Evolutionary conservation across 805 yeast genomes (phyloP).

Genomic region (Kodamaea laetipori): DNA sequence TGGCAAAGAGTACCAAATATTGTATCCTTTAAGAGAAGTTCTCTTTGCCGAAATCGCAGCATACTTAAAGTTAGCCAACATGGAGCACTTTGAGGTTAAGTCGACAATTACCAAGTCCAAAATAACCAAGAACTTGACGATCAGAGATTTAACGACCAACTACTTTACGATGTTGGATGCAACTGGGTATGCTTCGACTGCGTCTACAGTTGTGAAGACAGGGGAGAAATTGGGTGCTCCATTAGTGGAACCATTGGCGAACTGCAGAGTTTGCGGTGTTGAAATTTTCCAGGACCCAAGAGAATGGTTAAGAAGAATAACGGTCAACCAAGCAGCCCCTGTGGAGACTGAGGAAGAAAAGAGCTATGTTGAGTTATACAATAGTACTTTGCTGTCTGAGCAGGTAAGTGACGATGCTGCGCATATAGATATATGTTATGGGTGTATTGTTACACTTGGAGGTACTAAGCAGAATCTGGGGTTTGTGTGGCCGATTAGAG

Average conservation of each 20-base stretch:
- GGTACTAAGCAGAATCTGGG: constrained; percentile 30
- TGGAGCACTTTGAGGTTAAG: constrained; percentile 34
- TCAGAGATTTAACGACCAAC: constrained; percentile 72
- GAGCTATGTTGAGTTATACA: constrained; percentile 26
- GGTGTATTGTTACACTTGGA: constrained; percentile 67
- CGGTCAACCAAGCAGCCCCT: constrained; percentile 58
- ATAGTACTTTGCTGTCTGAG: constrained; percentile 7
- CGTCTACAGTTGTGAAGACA: constrained; percentile 88
- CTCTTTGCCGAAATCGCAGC: constrained; percentile 66
- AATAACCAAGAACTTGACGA: constrained; percentile 72
- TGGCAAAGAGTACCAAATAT: constrained; percentile 41
- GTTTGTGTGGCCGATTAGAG: constrained; percentile 40
- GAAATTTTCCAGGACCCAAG: constrained; percentile 59
- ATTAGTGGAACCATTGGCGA: constrained; percentile 16
- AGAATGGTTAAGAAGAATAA: constrained; percentile 68
- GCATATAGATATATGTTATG: constrained; percentile 62
- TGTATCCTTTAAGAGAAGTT: constrained; percentile 78
- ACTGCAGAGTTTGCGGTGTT: constrained; percentile 60
- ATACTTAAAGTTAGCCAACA: constrained; percentile 47
- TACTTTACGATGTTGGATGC: constrained; percentile 73
- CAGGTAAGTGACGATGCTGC: constrained; percentile 18
- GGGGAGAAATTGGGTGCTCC: constrained; percentile 74
- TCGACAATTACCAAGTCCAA: constrained; percentile 29
- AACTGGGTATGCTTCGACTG: constrained; percentile 79
- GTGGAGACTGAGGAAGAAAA: constrained; percentile 44